Base-by-base conservation (phyloP, 345 rosid species). In the Triadica sebifera region DNA sequence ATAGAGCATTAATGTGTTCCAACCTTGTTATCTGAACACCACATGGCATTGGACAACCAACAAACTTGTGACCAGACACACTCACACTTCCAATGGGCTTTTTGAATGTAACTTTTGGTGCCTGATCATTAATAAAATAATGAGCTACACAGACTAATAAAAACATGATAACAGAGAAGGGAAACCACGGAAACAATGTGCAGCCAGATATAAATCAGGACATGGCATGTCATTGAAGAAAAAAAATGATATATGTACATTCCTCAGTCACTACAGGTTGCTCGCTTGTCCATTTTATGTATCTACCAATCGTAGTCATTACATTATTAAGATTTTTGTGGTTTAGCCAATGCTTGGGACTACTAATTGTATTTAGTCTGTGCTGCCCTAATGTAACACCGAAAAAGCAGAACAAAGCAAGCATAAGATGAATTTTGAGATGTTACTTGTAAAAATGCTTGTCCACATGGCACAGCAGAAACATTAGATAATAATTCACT, bases 41-140 rank as follows among this genome's bases (percentile, higher is more conserved):
- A 43, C 98, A 92, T 68, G 98, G 98, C 98, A 94, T 94, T 62
- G 98, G 98, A 77, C 98, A 94, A 12, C 98, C 97, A 29, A 91
- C 93, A 72, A 92, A 94, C 82, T 94, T 92, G 86, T 94, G 98
- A 46, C 95, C 98, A 0, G 98, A 92, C 38, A 94, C 98, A 73
- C 97, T 91, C 24, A 92, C 96, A 79, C 98, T 94, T 69, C 97
- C 98, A 55, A 92, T 92, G 13, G 98, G 98, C 81, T 94, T 94
- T 78, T 89, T 91, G 80, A 92, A 94, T 13, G 86, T 67, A 47
- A 94, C 98, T 79, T 94, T 94, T 8, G 98, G 98, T 43, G 98
- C 98, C 98, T 92, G 84, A 55, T 37, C 59, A 81, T 38, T 43
- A 59, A 66, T 73, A 71, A 24, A 76, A 78, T 55, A 66, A 58